Evolutionary conservation across 306 rosid genomes (phyloP).

Genomic region (Citrullus amarus): DNA sequence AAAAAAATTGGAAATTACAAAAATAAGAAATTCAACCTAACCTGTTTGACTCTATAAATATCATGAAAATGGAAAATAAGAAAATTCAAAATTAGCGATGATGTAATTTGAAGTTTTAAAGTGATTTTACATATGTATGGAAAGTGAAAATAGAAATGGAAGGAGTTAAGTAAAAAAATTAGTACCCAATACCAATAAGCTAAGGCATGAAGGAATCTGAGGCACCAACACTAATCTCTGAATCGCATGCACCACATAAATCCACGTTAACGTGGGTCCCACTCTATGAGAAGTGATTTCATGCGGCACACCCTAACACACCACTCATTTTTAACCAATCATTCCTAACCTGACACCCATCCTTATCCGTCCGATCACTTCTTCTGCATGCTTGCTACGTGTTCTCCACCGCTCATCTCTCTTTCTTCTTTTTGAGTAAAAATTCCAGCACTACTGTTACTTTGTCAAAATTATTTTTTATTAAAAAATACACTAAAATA

Average conservation of each 20-base stretch:
- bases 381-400: background rate
- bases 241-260: background rate
- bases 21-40: too few relatives aligned
- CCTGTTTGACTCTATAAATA: too few relatives aligned
- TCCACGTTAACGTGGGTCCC: background rate
- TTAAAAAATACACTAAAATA: too few relatives aligned
- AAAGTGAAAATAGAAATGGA: background rate
- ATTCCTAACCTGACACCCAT: background rate
- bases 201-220: background rate
- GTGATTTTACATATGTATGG: too few relatives aligned
- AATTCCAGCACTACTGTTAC: too few relatives aligned
- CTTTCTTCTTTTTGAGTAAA: background rate
- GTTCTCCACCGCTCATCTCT: background rate
- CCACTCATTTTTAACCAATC: background rate
- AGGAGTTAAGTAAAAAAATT: background rate
- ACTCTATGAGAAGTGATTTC: background rate
- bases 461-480: too few relatives aligned
- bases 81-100: background rate
- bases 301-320: background rate
- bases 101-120: background rate
- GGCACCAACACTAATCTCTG: too few relatives aligned
- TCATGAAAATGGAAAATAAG: too few relatives aligned
- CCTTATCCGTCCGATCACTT: background rate
- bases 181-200: background rate
- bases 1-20: too few relatives aligned